Base-by-base conservation (phyloP, 306 rosid species). In the Cucumis melo region DNA sequence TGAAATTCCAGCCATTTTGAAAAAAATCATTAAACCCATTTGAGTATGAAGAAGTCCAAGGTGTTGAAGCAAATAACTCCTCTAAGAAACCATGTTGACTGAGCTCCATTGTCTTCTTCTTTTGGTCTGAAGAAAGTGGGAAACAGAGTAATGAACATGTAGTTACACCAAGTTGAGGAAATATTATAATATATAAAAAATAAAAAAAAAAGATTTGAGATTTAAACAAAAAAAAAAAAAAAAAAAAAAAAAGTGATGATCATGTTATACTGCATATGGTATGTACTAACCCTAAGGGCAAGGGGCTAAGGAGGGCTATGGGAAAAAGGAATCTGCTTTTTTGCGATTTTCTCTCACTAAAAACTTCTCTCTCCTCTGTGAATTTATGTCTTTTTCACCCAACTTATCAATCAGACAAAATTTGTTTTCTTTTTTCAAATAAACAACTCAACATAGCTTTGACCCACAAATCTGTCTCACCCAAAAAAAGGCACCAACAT, bases 51-150 rank as follows among this genome's bases (percentile, higher is more conserved):
- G 77, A 73, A 23, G 55, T 41, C 67, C 79, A 57, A 38, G 78
- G 53, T 14, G 63, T 75, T 21, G 68, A 42, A 21, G 63, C 23
- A 11, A 91, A 79, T 19, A 93, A 74, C 70, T 93, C 98, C 80
- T 93, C 98, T 76, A 93, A 85, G 82, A 90, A 87, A 70, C 92
- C 91, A 86, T 85, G 94, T 55, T 88, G 94, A 83, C 88, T 82
- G 63, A 91, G 92, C 90, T 93, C 98, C 98, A 93, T 93, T 44
- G 73, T 80, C 73, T 77, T 80, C 61, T 56, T 39, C 48, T 66
- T 66, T 11, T 39, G 29, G 56, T 6, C 41, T 67, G 24, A 64
- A 80, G 66, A 72, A 76, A 74, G 66, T 23, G 76, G 50, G 76
- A 53, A 46, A 39, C 42, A 39, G 85, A 59, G 29, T 5, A 21